Conservation (phyloP, 2,329 filamentous ascomycete genomes). For the Ascochyta clinopodiicola region DNA sequence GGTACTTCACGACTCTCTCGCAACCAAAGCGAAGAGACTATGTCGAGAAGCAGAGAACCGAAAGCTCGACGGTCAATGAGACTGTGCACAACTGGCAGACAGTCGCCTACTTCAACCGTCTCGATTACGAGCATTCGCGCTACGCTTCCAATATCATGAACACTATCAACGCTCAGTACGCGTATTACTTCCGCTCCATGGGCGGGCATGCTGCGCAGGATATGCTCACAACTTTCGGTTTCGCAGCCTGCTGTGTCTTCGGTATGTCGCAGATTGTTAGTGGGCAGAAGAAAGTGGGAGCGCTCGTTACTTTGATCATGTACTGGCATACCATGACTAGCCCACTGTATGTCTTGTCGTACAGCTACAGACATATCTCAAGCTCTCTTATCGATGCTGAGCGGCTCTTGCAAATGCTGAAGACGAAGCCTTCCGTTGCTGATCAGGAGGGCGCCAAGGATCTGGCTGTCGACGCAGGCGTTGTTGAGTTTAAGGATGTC, state of each 20-base stretch:
- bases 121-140: slow-evolving; percentile 59
- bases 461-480: slow-evolving; percentile 55
- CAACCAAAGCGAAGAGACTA: slow-evolving; percentile 50
- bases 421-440: slow-evolving; percentile 62
- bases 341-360: slow-evolving; percentile 60
- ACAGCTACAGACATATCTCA: slow-evolving; percentile 57
- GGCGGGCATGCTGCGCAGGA: slow-evolving; percentile 52
- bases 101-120: slow-evolving; percentile 65
- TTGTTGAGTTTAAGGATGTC: slow-evolving; percentile 63
- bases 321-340: slow-evolving; percentile 64
- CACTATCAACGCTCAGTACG: slow-evolving; percentile 45
- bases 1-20: slow-evolving; percentile 53
- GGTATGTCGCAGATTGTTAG: slow-evolving; percentile 61
- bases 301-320: slow-evolving; percentile 68
- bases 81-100: slow-evolving; percentile 67
- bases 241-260: slow-evolving; percentile 58
- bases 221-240: slow-evolving; percentile 56
- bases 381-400: slow-evolving; percentile 70
- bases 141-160: slow-evolving; percentile 53
- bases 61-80: slow-evolving; percentile 63
- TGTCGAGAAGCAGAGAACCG: slow-evolving; percentile 55
- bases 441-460: slow-evolving; percentile 50
- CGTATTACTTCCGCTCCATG: slow-evolving; percentile 41
- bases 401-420: slow-evolving; percentile 63
- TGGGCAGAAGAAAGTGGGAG: slow-evolving; percentile 60